Evolutionary conservation across 2,329 filamentous ascomycete species (phyloP).

Genomic region (Botryotinia convoluta): DNA sequence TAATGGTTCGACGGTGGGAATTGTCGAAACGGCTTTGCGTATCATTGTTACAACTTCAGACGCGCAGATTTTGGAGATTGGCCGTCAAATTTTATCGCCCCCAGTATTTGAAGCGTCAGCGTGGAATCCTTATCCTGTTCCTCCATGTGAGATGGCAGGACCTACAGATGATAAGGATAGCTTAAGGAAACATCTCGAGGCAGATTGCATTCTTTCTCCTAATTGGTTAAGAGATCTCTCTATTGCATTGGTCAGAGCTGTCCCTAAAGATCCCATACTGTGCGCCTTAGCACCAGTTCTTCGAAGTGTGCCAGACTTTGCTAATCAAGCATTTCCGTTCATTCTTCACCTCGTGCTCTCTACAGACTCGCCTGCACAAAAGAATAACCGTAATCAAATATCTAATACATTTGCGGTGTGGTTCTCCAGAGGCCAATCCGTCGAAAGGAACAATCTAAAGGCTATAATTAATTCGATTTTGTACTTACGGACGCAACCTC

Average conservation of each 20-base stretch:
- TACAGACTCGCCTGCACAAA: conserved; percentile 61
- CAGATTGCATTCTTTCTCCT: conserved; percentile 43
- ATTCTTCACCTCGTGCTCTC: conserved; percentile 79
- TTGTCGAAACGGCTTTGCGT: conserved; percentile 60
- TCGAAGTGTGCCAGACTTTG: conserved; percentile 63
- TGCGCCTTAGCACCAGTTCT: conserved; percentile 66
- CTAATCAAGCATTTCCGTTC: conserved; percentile 74
- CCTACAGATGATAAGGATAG: not conserved
- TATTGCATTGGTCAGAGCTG: conserved; percentile 57
- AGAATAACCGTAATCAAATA: conserved; percentile 57
- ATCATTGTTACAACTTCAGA: conserved; percentile 49
- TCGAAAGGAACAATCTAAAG: conserved; percentile 60
- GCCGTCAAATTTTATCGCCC: conserved; percentile 51
- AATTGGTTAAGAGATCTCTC: conserved; percentile 64
- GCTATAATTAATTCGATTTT: conserved; percentile 76
- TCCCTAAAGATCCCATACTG: conserved; percentile 64
- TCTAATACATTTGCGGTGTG: conserved; percentile 65
- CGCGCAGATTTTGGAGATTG: conserved; percentile 47
- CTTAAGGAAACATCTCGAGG: conserved; percentile 17
- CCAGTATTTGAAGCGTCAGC: conserved; percentile 53
- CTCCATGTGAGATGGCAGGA: conserved; percentile 48
- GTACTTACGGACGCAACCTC: conserved; percentile 79
- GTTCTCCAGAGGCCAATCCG: conserved; percentile 50
- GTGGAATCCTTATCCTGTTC: conserved; percentile 55
- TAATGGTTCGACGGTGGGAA: conserved; percentile 53